Evolutionary conservation across 257 asterid species (phyloP), one percentile per base, ranked within the genome.

Genomic region (Leptodermis oblonga): DNA sequence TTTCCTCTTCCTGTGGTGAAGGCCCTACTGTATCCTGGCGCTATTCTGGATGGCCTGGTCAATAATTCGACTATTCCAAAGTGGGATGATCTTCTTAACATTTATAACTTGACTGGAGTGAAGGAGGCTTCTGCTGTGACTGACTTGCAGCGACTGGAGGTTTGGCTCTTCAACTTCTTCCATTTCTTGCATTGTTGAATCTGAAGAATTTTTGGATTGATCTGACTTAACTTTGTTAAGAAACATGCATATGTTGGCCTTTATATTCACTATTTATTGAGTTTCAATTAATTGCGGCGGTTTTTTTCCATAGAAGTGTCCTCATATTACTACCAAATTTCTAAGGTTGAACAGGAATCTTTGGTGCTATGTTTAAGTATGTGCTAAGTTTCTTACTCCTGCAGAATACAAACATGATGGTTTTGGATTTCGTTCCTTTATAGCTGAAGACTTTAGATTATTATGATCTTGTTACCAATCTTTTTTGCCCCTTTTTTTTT

Each of bases 141-240:
- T 63, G 99, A 91, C 77, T 86, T 94, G 52, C 97, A 94, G 62
- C 87, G 96, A 68, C 77, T 91, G 79, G 99, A 94, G 97, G 99
- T 93, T 67, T 55, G 73, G 31, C 80, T 61, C 62, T 41, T 58
- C 58, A 68, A 45, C 70, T 42, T 45, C 15, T 53, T 42, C 33
- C 20, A 36, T 36, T 68, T 48, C 30, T 63, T 26, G 64, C 55
- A 45, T 9, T 26, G 31, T n/a, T 41, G n/a, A 17, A 18, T 33
- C 55, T 31, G 11, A 9, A 39, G 34, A 18, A 11, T 23, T 13
- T 45, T 10, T 17, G 53, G 14, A 33, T 5, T 46, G 25, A 34
- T 30, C n/a, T 48, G 5, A 23, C 36, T 62, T n/a, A 11, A 20
- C 25, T 41, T 63, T 39, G 66, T 34, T 22, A 6, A 20, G 58